Evolutionary conservation across 2,329 filamentous ascomycete genomes (phyloP), one percentile per base, ranked within the genome.

Genomic region (Pestalotiopsis sp.): DNA sequence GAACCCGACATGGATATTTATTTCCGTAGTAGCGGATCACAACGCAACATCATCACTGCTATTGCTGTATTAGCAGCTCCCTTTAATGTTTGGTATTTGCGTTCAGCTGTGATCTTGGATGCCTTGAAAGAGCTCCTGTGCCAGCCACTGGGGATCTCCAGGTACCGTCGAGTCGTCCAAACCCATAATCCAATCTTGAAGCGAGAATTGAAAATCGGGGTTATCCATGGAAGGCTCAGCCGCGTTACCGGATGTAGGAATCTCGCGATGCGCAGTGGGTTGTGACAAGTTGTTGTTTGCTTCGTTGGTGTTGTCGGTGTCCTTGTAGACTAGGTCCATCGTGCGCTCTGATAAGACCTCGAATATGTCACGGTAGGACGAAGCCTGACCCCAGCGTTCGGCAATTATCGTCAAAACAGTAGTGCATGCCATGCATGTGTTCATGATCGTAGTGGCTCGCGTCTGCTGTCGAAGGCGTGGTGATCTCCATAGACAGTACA

Each of bases 401-500:
- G 77, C 77, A 20, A 80, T 77, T 7, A 78, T 66, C 0, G 75
- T 74, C 11, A 80, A 65, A 1, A 79, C 68, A 52, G 77, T 78
- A 0, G 74, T 79, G 59, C 77, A 77, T 36, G 71, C 73, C 7
- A 72, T 77, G 66, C 74, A 77, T 3, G 75, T 75, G 38, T 66
- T 75, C 69, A 70, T 78, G 11, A 77, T 69, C 3, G 72, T 60
- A 4, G 71, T 68, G 17, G 71, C 61, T 17, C 69, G 64, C 20
- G 56, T 17, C 3, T 64, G 39, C 36, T 69, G 60, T 3, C 75
- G 71, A 0, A 69, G 72, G 0, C 69, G 67, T 2, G 74, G 59
- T 2, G 75, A 77, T 20, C 70, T 73, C 79, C 78, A 80, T 3
- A 81, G 74, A 61, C 78, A 80, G 68, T 80, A 75, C 2, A 78